Base-by-base conservation (phyloP, 371 early-diverging fungal genomes). In the Mucor sp. region DNA sequence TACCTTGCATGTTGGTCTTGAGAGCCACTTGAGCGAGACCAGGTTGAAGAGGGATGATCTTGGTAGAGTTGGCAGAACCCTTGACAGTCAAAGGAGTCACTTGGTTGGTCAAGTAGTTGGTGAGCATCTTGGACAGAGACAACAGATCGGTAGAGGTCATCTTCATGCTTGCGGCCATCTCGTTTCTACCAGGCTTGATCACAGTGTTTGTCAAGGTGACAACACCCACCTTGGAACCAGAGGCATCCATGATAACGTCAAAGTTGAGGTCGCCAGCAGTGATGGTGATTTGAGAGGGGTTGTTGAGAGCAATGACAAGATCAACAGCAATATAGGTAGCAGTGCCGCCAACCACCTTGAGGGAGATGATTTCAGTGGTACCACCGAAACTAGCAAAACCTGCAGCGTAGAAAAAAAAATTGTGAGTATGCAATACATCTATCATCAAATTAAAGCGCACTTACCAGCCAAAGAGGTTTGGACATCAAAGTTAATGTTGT, bases 231-330 rank as follows among this genome's bases (percentile, higher is more conserved):
- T 60, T 58, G 19, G 75, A 70, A 57, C 73, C 64, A 58, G 65
- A 55, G 5, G 80, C 83, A 39, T 77, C 68, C 67, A 77, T 79
- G n/a, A 67, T 44, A 43, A 83, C 74, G 37, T 78, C 65, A 63
- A 87, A 84, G 43, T 66, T 65, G 48, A 85, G 78, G 58, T 84
- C 70, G 35, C 85, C 86, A 32, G 85, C 71, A 63, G 73, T 78
- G 61, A 86, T 84, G 3, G 86, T 83, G 58, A 87, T 75, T 21
- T 75, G 75, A 21, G 86, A 86, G 7, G 89, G 89, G 57, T 84
- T 86, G 71, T 70, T 78, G 41, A 86, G 68, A 14, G 69, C 68
- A 48, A 81, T 77, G 48, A 74, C 74, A 60, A 79, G 77, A 32
- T 78, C 58, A 63, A 86, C 79, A 59, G 62, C 48, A 48, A 83